Evolutionary conservation across 176 grass and related monocot genomes (phyloP).

Genomic region (Carex cristatella): DNA sequence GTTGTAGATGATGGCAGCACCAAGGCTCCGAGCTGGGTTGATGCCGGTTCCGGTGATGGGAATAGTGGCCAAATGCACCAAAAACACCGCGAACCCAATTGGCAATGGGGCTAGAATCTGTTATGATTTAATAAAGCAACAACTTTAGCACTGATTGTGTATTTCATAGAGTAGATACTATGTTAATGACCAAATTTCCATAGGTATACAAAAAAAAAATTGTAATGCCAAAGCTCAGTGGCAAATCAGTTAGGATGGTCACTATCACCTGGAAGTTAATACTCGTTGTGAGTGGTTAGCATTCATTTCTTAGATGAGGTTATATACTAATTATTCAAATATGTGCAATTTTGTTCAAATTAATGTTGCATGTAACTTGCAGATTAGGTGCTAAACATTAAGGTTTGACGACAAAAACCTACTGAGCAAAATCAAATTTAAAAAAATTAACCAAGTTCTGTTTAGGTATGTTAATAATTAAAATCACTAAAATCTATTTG

Average conservation of each 20-base stretch:
- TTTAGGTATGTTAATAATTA: no score
- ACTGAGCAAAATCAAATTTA: neutral
- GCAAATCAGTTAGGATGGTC: no score
- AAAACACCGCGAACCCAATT: conserved; percentile 92
- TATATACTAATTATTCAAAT: neutral
- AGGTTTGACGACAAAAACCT: no score
- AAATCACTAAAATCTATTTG: no score
- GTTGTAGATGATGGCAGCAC: conserved; percentile 87
- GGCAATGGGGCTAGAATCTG: conserved; percentile 87
- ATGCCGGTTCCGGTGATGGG: conserved; percentile 96
- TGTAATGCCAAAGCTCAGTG: no score
- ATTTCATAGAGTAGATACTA: neutral
- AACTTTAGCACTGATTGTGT: neutral
- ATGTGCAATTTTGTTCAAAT: neutral
- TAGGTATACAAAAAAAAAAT: neutral
- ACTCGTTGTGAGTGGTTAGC: neutral
- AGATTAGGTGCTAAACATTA: neutral
- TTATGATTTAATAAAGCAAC: conserved; percentile 13
- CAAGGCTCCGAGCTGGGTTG: conserved; percentile 91
- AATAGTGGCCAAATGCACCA: conserved; percentile 94
- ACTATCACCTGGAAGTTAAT: no score
- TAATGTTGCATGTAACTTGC: neutral
- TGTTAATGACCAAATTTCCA: neutral
- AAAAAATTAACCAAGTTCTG: neutral
- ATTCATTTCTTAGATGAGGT: neutral